Conservation (phyloP, 2,329 filamentous ascomycete genomes). For the Epichloe sp. region DNA sequence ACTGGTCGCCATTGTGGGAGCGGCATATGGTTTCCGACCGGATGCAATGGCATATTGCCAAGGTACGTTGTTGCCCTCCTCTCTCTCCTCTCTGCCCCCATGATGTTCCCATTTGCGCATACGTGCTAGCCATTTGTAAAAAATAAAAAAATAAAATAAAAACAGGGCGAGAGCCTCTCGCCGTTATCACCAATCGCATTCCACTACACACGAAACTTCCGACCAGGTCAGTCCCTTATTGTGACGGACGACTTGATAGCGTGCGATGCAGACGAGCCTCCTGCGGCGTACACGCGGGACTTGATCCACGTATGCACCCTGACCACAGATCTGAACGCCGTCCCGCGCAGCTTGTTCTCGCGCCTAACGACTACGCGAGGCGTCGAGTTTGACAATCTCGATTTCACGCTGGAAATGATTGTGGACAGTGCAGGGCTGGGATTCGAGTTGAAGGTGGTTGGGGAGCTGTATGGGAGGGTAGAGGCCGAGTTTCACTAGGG, state of each 20-base stretch:
- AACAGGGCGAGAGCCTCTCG: constrained; percentile 58
- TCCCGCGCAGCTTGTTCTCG: constrained; percentile 62
- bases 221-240: constrained; percentile 60
- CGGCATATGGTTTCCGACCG: constrained; percentile 72
- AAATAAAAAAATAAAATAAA: too few relatives aligned
- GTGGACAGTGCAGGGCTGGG: constrained; percentile 64
- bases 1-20: constrained; percentile 72
- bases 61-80: constrained; percentile 35
- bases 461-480: constrained; percentile 62
- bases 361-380: constrained; percentile 64
- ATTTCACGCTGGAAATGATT: constrained; percentile 74
- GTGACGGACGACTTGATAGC: constrained; percentile 73
- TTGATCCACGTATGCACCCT: constrained; percentile 65
- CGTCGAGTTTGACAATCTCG: constrained; percentile 69
- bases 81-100: neutral
- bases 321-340: constrained; percentile 65
- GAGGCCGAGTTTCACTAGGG: constrained; percentile 61
- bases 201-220: constrained; percentile 77
- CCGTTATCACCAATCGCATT: constrained; percentile 65
- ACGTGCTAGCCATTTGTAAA: too few relatives aligned
- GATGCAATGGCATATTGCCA: constrained; percentile 78
- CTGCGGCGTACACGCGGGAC: constrained; percentile 43
- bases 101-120: too few relatives aligned
- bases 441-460: constrained; percentile 70
- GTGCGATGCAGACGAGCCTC: constrained; percentile 56